phyloP scores from a whole-genome alignment of 2,329 filamentous ascomycete species.

The Aspergillus sp. region DNA sequence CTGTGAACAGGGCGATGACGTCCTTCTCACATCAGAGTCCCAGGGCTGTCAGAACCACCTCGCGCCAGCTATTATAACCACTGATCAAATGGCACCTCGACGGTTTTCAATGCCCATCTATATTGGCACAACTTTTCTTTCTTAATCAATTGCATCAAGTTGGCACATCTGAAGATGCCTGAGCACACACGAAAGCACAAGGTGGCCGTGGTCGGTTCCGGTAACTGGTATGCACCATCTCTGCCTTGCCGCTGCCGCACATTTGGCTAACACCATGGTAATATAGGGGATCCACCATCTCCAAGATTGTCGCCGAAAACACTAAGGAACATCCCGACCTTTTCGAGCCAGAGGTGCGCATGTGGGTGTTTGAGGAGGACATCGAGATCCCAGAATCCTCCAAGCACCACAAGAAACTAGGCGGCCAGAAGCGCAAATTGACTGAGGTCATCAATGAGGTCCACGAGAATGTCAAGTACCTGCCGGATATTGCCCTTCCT shows the following conservation, averaged over 20 bases:
- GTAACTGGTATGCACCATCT: slow-evolving; percentile 71
- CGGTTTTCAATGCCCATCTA: neutral
- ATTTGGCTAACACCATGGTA: neutral
- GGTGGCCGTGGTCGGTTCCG: slow-evolving; percentile 79
- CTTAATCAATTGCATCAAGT: neutral
- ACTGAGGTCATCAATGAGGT: slow-evolving; percentile 82
- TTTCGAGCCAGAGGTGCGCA: slow-evolving; percentile 68
- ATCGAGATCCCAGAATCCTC: slow-evolving; percentile 78
- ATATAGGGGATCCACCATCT: slow-evolving; percentile 84
- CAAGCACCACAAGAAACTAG: slow-evolving; percentile 65
- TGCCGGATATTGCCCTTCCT: slow-evolving; percentile 78
- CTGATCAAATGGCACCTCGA: neutral
- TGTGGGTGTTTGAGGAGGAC: slow-evolving; percentile 59
- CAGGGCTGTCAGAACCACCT: neutral
- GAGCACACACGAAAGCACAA: slow-evolving; percentile 12
- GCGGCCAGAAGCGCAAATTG: slow-evolving; percentile 74
- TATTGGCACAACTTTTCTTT: neutral
- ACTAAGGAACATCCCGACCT: slow-evolving; percentile 71
- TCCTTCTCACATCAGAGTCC: neutral
- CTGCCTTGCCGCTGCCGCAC: neutral
- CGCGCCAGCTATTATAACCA: neutral
- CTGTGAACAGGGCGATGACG: neutral
- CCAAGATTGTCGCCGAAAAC: slow-evolving; percentile 93
- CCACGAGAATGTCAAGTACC: slow-evolving; percentile 96
- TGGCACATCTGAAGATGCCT: neutral